These are phyloP conservation scores for Talaromyces sp. DNA, from an alignment of 2,329 filamentous ascomycete species.

Conservation along the genomic window DNA sequence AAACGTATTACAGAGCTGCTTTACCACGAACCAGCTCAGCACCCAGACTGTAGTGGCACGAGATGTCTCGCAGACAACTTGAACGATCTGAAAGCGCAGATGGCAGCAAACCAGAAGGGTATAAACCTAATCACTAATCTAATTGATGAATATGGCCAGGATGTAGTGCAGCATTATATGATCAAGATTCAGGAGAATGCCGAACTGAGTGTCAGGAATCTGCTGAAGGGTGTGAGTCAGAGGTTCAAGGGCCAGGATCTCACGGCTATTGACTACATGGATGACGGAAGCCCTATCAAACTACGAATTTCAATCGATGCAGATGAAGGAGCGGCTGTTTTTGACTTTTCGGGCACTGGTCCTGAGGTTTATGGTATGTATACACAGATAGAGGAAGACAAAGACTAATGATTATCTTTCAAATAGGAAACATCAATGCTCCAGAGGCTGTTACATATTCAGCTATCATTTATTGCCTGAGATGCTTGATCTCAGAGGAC, in stretches of 20 bases:
- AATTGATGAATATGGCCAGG: conserved; percentile 71
- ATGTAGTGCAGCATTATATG: conserved; percentile 77
- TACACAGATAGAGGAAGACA: conserved; percentile 12
- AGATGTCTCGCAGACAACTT: conserved; percentile 75
- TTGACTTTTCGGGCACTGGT: conserved; percentile 75
- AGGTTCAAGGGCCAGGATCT: conserved; percentile 66
- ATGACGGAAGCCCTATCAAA: conserved; percentile 75
- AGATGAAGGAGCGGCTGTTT: conserved; percentile 68
- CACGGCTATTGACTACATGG: conserved; percentile 73
- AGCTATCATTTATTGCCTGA: conserved; percentile 78
- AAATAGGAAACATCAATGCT: conserved; percentile 66
- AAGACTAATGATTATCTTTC: background rate
- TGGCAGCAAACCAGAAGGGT: conserved; percentile 79
- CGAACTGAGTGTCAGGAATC: conserved; percentile 66
- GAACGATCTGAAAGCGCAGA: conserved; percentile 78
- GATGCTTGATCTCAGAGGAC: conserved; percentile 71
- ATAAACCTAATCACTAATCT: conserved; percentile 69
- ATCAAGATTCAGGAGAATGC: conserved; percentile 74
- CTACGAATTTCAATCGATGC: conserved; percentile 70
- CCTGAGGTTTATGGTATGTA: conserved; percentile 67
- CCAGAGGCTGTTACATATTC: conserved; percentile 75
- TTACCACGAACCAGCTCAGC: conserved; percentile 67
- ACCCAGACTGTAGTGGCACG: conserved; percentile 72
- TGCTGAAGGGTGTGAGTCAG: conserved; percentile 66
- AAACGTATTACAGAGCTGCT: conserved; percentile 67